phyloP scores from a whole-genome alignment of 2,329 filamentous ascomycete genomes.

The Penicillium sp. region DNA sequence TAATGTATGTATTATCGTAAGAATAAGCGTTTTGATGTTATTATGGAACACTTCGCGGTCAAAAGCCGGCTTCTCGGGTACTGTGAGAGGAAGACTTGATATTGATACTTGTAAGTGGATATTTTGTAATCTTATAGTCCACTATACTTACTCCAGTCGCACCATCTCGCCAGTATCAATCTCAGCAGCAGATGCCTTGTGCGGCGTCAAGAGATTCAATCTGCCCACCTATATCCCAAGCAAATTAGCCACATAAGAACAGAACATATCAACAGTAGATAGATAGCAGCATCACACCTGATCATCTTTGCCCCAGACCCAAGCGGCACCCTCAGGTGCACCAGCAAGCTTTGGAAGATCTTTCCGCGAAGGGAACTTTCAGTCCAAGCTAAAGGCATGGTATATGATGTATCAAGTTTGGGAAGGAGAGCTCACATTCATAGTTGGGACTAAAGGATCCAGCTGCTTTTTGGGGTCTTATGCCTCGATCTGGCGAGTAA shows the following conservation, averaged over 20 bases:
- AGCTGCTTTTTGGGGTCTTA: not conserved
- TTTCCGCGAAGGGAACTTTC: conserved; percentile 52
- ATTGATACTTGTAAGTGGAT: not conserved
- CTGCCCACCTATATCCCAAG: conserved; percentile 34
- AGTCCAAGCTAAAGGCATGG: not conserved
- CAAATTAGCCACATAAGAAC: not conserved
- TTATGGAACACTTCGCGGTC: conserved; percentile 53
- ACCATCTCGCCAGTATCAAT: conserved; percentile 57
- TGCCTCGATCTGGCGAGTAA: not conserved
- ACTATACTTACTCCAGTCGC: conserved; percentile 48
- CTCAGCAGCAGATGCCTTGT: conserved; percentile 52
- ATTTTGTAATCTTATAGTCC: not conserved
- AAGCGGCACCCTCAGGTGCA: conserved; percentile 56
- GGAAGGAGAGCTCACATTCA: not conserved
- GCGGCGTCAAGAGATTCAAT: conserved; percentile 57
- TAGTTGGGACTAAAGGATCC: not conserved
- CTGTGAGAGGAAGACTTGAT: conserved; percentile 51
- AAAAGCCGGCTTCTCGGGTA: conserved; percentile 54
- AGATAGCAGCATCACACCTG: conserved; percentile 32
- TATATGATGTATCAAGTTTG: not conserved
- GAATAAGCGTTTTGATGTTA: conserved; percentile 48
- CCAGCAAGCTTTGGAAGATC: conserved; percentile 53
- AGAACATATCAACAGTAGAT: not conserved
- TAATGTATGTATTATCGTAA: conserved; percentile 46
- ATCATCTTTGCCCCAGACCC: conserved; percentile 61